Evolutionary conservation across 208 protist species (phyloP).

Genomic region (Trypanosoma brucei): DNA sequence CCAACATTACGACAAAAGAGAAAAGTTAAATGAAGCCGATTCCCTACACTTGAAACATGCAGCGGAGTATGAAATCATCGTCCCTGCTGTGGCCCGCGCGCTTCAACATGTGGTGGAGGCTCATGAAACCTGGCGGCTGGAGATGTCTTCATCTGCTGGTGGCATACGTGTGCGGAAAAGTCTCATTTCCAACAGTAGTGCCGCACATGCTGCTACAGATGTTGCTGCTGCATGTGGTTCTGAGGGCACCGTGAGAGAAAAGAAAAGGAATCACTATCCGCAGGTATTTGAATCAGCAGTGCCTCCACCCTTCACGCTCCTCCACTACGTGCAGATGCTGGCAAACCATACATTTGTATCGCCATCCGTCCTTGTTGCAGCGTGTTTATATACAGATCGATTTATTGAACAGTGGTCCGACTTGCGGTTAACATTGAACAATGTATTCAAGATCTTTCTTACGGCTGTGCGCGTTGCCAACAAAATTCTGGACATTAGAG

Average conservation of each 20-base stretch:
- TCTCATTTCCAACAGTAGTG: background rate
- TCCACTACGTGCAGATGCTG: constrained; percentile 61
- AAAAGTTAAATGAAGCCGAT: constrained; percentile 56
- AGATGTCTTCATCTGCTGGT: background rate
- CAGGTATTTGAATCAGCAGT: constrained; percentile 36
- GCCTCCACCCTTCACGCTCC: constrained; percentile 32
- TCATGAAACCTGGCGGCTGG: constrained; percentile 32
- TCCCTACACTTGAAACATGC: constrained; percentile 67
- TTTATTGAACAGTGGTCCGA: constrained; percentile 28
- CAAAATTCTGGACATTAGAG: constrained; percentile 75
- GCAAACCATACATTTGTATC: constrained; percentile 70
- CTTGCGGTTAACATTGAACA: constrained; percentile 42
- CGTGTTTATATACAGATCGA: constrained; percentile 68
- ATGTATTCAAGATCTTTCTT: constrained; percentile 64
- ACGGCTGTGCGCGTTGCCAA: constrained; percentile 46
- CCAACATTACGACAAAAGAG: constrained; percentile 29
- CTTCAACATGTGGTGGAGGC: constrained; percentile 37
- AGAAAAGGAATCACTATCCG: constrained; percentile 13
- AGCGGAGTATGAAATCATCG: constrained; percentile 60
- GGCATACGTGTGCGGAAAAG: background rate
- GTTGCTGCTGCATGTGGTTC: no score
- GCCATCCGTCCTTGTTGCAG: constrained; percentile 52
- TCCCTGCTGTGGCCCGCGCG: constrained; percentile 41
- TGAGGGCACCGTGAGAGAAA: background rate
- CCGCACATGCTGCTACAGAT: background rate